Base-by-base conservation (phyloP, 2,329 filamentous ascomycete species). In the Alternaria conjuncta region DNA sequence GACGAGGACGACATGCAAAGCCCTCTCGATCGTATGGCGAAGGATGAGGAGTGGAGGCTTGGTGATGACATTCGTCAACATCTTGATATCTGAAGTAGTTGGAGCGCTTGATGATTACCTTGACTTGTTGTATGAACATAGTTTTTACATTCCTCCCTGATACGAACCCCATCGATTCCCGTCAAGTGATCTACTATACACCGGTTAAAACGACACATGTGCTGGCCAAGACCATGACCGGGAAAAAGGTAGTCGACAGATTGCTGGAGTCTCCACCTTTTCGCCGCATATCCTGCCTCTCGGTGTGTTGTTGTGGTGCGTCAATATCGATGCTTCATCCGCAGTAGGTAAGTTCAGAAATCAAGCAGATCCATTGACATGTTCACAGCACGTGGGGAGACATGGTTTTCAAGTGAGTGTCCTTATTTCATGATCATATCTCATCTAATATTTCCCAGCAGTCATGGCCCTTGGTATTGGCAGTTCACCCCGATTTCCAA, bases 11-110 rank as follows among this genome's bases (percentile, higher is more conserved):
- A 84, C 71, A 78, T 85, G 46, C 83, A 85, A 76, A 81, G 79
- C 49, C 86, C 84, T 76, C 77, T 82, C 57, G 78, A 84, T 59
- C 75, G 85, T 77, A 76, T 81, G 69, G 69, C 89, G 82, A 69
- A 86, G 80, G 79, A 83, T 41, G 81, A 82, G 63, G 87, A 88
- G 72, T 94, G 93, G 89, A 92, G 92, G 0, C 86, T 96, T 54
- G 92, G 92, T 1, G 94, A 97, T 76, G 93, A 97, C 75, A 89
- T 91, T 23, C 86, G 90, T 73, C 96, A 97, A 91, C 91, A 89
- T 30, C 82, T 97, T 69, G 93, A 95, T 79, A 70, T 78, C 3
- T 61, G 57, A 61, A 28, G 30, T 41, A 25, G 32, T n/a, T 7
- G 21, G 21, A 13, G n/a, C 43, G 43, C 15, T 50, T 18, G 49